Evolutionary conservation across 2,329 filamentous ascomycete genomes (phyloP).

Genomic region (Zarea fungicola): DNA sequence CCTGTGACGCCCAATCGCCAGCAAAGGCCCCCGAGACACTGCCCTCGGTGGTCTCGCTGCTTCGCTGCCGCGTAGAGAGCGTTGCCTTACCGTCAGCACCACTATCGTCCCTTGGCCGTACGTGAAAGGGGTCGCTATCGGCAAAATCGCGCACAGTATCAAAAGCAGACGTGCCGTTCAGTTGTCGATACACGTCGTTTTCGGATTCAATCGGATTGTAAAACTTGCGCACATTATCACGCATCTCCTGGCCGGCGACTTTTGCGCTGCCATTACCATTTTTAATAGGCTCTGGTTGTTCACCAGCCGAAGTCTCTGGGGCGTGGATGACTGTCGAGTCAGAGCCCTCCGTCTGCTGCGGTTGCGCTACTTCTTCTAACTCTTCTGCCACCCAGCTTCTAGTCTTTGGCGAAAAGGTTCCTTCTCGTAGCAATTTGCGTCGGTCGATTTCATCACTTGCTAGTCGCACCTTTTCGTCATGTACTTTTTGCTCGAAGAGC

Average conservation of each 20-base stretch:
- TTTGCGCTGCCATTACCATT: not conserved
- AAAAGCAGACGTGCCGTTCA: constrained; percentile 38
- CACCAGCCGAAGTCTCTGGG: not conserved
- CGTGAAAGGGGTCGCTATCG: constrained; percentile 45
- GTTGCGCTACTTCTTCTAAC: constrained; percentile 12
- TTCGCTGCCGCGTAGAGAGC: constrained; percentile 45
- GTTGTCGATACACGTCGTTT: constrained; percentile 32
- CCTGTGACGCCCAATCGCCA: constrained; percentile 58
- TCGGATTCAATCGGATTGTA: constrained; percentile 18
- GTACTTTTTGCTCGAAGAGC: constrained; percentile 65
- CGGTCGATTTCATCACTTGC: constrained; percentile 32
- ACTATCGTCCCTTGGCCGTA: constrained; percentile 27
- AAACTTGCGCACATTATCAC: not conserved
- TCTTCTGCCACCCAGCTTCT: constrained; percentile 34
- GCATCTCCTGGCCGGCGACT: not conserved
- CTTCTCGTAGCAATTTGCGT: constrained; percentile 33
- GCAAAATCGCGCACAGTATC: constrained; percentile 44
- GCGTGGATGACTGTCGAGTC: constrained; percentile 5
- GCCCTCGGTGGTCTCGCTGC: constrained; percentile 58
- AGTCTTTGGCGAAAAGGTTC: constrained; percentile 40
- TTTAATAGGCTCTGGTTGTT: not conserved
- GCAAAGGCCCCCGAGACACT: constrained; percentile 49
- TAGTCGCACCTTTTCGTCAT: constrained; percentile 53
- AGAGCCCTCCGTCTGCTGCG: constrained; percentile 9
- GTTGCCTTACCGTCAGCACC: constrained; percentile 33